phyloP scores from a whole-genome alignment of 441 rosid species.

The Adansonia gregorii region DNA sequence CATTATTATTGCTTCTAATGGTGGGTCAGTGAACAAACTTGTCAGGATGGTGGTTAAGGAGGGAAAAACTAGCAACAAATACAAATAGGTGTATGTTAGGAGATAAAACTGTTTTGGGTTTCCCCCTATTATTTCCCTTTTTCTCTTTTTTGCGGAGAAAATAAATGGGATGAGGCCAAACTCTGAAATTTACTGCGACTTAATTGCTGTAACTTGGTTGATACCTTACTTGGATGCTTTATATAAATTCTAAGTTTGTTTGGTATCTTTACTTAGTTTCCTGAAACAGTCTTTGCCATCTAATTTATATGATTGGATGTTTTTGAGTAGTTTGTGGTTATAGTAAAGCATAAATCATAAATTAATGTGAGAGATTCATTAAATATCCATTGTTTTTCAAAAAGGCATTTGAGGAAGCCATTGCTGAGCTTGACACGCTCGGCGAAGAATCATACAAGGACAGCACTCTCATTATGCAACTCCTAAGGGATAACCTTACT shows the following conservation, averaged over 20 bases:
- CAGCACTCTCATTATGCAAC: constrained; percentile 91
- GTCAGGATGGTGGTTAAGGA: neutral
- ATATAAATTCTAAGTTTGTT: neutral
- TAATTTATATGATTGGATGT: neutral
- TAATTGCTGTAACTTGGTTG: neutral
- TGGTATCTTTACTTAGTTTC: neutral
- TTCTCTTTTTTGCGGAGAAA: neutral
- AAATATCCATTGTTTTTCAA: neutral
- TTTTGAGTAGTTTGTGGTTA: neutral
- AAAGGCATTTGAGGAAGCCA: constrained; percentile 94
- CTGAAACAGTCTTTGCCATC: neutral
- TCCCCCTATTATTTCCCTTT: neutral
- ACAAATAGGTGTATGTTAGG: neutral
- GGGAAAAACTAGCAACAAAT: neutral
- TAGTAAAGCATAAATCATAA: neutral
- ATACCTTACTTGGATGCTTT: neutral
- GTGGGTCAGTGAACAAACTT: neutral
- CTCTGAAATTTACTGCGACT: neutral
- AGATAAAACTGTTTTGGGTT: neutral
- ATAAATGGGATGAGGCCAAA: neutral
- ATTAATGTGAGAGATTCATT: constrained; percentile 6
- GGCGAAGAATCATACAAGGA: constrained; percentile 90
- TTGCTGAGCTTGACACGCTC: constrained; percentile 79
- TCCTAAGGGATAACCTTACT: constrained; percentile 84
- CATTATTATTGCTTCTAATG: neutral